Evolutionary conservation across 306 rosid genomes (phyloP), one percentile per base, ranked within the genome.

Genomic region (Urtica urens): DNA sequence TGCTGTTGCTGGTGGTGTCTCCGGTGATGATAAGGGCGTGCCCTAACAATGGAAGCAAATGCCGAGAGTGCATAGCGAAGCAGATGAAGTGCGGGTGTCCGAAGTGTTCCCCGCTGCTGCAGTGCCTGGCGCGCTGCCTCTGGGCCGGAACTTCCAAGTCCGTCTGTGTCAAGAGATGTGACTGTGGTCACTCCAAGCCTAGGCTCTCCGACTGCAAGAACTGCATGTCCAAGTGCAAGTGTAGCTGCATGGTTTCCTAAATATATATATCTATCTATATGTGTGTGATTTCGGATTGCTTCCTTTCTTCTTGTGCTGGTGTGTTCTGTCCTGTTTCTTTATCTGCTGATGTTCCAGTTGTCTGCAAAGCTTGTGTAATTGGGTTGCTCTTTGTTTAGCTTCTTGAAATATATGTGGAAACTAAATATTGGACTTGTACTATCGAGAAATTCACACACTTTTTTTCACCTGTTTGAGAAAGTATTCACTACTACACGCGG

Each of bases 51-150:
- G 87, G 81, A 23, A 49, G 53, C 4, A 50, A 25, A 0, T 83
- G 96, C 66, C 58, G 54, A 39, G 66, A 34, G 26, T 87, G 96
- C 66, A 67, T 87, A 0, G 47, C 49, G 12, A 39, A 63, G 62
- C 79, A 75, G 80, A 64, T 87, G 81, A 70, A 60, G 68, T 58
- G 38, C 4, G 54, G 40, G 1, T 87, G 96, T 60, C 87, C 93
- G 11, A 1, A 70, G 6, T 83, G 96, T 59, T 25, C 4, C 2
- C 64, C 93, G 18, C 39, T 53, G 48, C 79, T 87, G 3, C 94
- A 68, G 50, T 87, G 96, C 78, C 80, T 80, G 96, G 93, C 83
- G 18, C 75, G 64, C 19, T 83, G 94, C 76, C 55, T 87, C 66
- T 87, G 93, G 94, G 67, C 70, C 18, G 94, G 94, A 23, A 57